A percentile compares a stretch with the other conserved stretches of the same genome.
These are phyloP conservation scores for Pestalotiopsis sp. DNA, from an alignment of 2,329 filamentous ascomycete species.

Conservation along the genomic window DNA sequence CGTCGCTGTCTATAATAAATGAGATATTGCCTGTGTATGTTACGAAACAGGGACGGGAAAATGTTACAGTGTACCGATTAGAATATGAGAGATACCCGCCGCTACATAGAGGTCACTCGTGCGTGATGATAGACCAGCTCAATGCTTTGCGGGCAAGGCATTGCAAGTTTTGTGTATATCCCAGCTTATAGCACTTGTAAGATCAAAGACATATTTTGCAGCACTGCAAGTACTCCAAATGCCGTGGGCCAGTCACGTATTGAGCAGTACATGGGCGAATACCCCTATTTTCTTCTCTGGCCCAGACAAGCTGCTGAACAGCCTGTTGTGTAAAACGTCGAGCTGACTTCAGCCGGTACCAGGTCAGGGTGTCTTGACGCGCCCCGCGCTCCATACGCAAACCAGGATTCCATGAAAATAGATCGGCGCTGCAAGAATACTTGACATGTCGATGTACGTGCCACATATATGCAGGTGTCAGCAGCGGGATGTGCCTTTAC, in stretches of 20 bases:
- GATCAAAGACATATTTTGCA: no score
- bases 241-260: no score
- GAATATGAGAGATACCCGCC: not conserved
- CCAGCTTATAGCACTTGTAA: not conserved
- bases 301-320: not conserved
- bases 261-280: no score
- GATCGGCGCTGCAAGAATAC: not conserved
- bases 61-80: not conserved
- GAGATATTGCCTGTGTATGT: not conserved
- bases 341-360: not conserved
- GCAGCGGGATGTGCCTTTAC: not conserved
- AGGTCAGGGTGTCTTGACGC: not conserved
- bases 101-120: not conserved
- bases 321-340: not conserved
- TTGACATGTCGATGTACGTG: not conserved
- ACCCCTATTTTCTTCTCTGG: not conserved
- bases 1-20: conserved; percentile 21
- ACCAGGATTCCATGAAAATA: not conserved
- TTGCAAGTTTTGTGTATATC: not conserved
- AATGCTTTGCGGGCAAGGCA: not conserved
- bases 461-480: not conserved
- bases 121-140: not conserved
- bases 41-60: not conserved
- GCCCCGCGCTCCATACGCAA: not conserved
- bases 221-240: no score